Conservation (phyloP, 768 basidiomycete species). For the Mycena chlorophos region DNA sequence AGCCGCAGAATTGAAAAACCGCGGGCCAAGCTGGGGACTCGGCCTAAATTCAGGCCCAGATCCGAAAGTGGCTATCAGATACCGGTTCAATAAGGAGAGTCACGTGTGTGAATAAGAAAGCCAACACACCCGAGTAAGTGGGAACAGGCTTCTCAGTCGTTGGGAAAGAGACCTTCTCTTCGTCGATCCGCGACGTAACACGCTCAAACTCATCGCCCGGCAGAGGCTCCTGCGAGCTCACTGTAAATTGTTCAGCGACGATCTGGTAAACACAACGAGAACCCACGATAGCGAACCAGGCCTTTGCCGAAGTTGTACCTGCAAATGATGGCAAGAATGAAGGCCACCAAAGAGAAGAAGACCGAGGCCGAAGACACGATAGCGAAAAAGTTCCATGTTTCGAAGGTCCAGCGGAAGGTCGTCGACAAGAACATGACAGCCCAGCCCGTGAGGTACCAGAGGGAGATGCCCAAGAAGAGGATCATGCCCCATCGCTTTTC, state of each 20-base stretch:
- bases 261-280: not conserved
- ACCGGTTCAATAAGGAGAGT: conserved; percentile 23
- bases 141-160: conserved; percentile 52
- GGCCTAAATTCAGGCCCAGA: conserved; percentile 34
- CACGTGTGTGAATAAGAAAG: not conserved
- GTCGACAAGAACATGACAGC: conserved; percentile 69
- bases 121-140: conserved; percentile 44
- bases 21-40: conserved; percentile 42
- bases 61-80: conserved; percentile 31
- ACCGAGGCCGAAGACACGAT: conserved; percentile 61
- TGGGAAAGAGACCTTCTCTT: conserved; percentile 70
- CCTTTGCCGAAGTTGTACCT: conserved; percentile 79
- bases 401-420: conserved; percentile 76
- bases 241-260: conserved; percentile 33
- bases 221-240: conserved; percentile 54
- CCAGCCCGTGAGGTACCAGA: conserved; percentile 68
- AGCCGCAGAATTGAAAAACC: conserved; percentile 45
- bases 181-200: conserved; percentile 34
- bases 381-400: conserved; percentile 73
- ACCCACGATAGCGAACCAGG: conserved; percentile 63
- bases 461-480: conserved; percentile 60
- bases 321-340: conserved; percentile 66
- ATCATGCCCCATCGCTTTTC: conserved; percentile 62
- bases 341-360: conserved; percentile 51
- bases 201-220: conserved; percentile 44